Base-by-base conservation (phyloP, 805 yeast species). In the Cyberlindnera misumaiensis region DNA sequence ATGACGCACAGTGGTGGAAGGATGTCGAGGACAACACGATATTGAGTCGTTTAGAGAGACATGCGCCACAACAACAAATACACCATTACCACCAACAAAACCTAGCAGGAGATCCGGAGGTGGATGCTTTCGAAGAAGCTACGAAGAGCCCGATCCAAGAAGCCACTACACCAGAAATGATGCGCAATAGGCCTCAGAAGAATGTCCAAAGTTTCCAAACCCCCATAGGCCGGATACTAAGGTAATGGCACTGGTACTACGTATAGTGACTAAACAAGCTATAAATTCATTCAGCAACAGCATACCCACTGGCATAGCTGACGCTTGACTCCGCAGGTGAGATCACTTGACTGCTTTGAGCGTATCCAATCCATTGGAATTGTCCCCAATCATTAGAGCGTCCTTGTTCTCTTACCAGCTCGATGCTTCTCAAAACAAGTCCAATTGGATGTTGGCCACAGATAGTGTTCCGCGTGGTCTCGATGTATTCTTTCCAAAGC, bases 381-480 rank as follows among this genome's bases (percentile, higher is more conserved):
- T 47, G 57, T 0, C 59, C 61, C 29, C 50, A 48, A n/a, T 52
- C 37, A 5, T 41, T 39, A 16, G 41, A 30, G 7, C 52, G 34
- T 5, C 38, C 43, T 8, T 40, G 13, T 36, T 46, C 32, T 30
- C 56, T 41, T 35, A 47, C 46, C 29, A 55, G 40, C 42, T 80
- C 82, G 43, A 80, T 55, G 3, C 80, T 58, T 15, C 67, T 62
- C 36, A 90, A 55, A 14, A 90, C 56, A 8, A 87, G 65, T 2
- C 75, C 73, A 27, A 93, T 67, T 0, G 97, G 96, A 43, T 76
- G 79, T 42, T 88, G 83, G 1, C 98, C 98, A 60, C 98, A 93
- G 13, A 93, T 83, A 0, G 98, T 93, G 62, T 90, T 89, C 0
- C 82, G 86, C 0, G 97, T 86, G 1, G 46, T 48, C 5, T 62